Conservation (phyloP, 768 basidiomycete species). For the Pisolithus orientalis region DNA sequence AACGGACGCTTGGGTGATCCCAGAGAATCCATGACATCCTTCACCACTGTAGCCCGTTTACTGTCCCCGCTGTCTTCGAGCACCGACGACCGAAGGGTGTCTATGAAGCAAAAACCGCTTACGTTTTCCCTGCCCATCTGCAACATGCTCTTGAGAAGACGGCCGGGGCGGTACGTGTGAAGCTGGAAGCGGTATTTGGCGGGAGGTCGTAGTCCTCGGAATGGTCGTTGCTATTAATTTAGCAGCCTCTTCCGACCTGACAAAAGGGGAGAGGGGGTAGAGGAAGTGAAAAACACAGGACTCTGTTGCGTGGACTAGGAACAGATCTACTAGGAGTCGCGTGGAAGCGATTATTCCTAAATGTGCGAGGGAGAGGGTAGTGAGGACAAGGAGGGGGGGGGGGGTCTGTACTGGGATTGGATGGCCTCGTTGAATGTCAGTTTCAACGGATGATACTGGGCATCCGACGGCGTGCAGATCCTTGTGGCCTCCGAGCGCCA, state of each 20-base stretch:
- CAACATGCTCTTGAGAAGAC: conserved; percentile 56
- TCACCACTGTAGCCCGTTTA: conserved; percentile 21
- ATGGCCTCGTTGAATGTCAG: conserved; percentile 31
- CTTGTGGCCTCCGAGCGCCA: conserved; percentile 43
- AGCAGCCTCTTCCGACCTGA: conserved; percentile 34
- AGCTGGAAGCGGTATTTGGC: conserved; percentile 34
- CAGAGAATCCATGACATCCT: conserved; percentile 23
- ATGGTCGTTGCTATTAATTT: conserved; percentile 36
- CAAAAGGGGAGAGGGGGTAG: conserved; percentile 41
- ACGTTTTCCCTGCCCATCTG: conserved; percentile 45
- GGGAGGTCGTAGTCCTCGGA: conserved; percentile 40
- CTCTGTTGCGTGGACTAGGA: conserved; percentile 28
- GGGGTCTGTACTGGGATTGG: conserved; percentile 30
- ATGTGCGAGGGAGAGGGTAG: conserved; percentile 42
- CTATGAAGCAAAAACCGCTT: conserved; percentile 26
- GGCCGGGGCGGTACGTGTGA: conserved; percentile 36
- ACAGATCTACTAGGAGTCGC: conserved; percentile 36
- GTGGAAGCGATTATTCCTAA: conserved; percentile 44
- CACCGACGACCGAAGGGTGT: conserved; percentile 10
- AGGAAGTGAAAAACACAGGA: conserved; percentile 36
- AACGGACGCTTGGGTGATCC: conserved; percentile 20
- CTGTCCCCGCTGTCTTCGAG: neutral
- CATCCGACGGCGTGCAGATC: too few relatives aligned
- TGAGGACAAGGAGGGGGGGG: conserved; percentile 37
- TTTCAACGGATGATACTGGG: conserved; percentile 34